Evolutionary conservation across 2,329 filamentous ascomycete species (phyloP), one percentile per base, ranked within the genome.

Genomic region (Ilyonectria mors-panacis): DNA sequence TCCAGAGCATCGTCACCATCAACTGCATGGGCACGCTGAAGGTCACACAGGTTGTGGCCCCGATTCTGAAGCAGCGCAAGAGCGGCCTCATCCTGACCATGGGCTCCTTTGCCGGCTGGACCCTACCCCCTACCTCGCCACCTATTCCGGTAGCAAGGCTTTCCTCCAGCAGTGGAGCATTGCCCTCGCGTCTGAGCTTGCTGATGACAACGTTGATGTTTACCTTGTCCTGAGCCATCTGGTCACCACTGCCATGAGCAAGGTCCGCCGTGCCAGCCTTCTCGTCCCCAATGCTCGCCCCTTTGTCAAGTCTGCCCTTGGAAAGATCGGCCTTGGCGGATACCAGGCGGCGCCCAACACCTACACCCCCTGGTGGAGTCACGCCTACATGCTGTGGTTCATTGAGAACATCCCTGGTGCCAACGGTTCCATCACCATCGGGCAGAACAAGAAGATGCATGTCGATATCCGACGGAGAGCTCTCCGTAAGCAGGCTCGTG

Each of bases 141-240:
- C 96, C 3, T 99, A 99, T 87, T 97, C 94, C 50, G 96, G 96
- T 72, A 96, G 93, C 89, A 99, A 99, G 85, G 95, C 96, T 1
- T 99, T 99, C 88, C 87, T 99, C 55, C 95, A 98, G 83, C 92
- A 97, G 78, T 99, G 96, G 96, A 97, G 93, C 72, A 92, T 91
- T 6, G 91, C 96, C 12, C 88, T 99, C 15, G 93, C 92, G 1
- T 89, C 92, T 15, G 96, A 99, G 82, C 88, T 99, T 33, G 89
- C 92, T 70, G 89, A 91, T 1, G 87, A 93, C 75, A 93, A 94
- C 64, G 90, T 99, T 45, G 92, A 94, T 70, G 94, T 97, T n/a
- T 91, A 98, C 81, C 89, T 98, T 55, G 92, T 97, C 30, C 89
- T 98, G 74, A 94, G 93, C 75, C 97, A 99, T 81, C 89, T 99